Base-by-base conservation (phyloP, 2,329 filamentous ascomycete genomes). In the Pestalotiopsis sp. region DNA sequence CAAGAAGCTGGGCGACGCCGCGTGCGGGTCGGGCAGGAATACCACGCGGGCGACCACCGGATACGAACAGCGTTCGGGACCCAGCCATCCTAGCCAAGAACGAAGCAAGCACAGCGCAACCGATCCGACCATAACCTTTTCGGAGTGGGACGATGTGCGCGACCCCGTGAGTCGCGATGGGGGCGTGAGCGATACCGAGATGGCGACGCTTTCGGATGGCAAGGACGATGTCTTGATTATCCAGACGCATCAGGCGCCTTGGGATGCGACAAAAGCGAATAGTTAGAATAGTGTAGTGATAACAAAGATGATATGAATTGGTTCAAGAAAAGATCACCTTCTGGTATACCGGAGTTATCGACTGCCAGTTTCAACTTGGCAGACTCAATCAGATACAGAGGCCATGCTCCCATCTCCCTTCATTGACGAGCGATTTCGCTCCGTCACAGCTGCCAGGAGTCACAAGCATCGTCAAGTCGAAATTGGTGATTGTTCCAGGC, bases 261-360 rank as follows among this genome's bases (percentile, higher is more conserved):
- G 59, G 59, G 59, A 62, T 62, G 59, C 59, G 9, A 62, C 59
- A 4, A 59, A 59, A n/a, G 20, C 23, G 20, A 59, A 36, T 59
- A 59, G 12, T 23, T 59, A 58, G 57, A 52, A 4, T n/a, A 9
- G 9, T n/a, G 11, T 23, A n/a, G 17, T 52, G 17, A n/a, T 9
- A 52, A 52, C 9, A 59, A 27, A 7, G 31, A 36, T 36, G 9
- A 36, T 36, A 9, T 7, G 31, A 36, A 2, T 36, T 36, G 31
- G 31, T 9, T 9, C 31, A 36, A 6, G 6, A 7, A 6, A 36
- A 9, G 1, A 36, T 36, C 7, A 36, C 31, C 31, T 36, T 36
- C 5, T 36, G 6, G 31, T 36, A 36, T 7, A 36, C 7, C 9
- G 31, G 31, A 7, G 7, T 36, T 7, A 36, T 36, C 31, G 31